Conservation (phyloP, 2,329 filamentous ascomycete genomes). For the Myriosclerotinia curreyana region DNA sequence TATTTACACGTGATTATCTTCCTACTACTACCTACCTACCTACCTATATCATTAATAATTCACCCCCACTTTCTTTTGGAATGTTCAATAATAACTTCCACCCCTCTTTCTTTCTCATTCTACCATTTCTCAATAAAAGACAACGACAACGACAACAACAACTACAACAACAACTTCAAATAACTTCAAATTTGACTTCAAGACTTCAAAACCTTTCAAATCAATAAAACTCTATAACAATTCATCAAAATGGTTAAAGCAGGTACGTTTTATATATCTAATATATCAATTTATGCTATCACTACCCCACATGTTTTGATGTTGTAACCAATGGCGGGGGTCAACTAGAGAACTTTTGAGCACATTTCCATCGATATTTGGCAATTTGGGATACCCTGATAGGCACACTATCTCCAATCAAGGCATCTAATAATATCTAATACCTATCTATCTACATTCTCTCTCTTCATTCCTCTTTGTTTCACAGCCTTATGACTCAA, state of each 20-base stretch:
- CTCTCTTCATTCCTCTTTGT: not conserved
- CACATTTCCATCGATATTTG: constrained; percentile 49
- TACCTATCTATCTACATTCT: constrained; percentile 7
- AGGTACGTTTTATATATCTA: constrained; percentile 58
- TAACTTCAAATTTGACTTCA: constrained; percentile 4
- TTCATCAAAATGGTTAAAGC: constrained; percentile 96
- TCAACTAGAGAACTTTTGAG: constrained; percentile 56
- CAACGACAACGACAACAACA: constrained; percentile 14
- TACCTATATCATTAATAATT: no score
- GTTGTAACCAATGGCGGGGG: constrained; percentile 35
- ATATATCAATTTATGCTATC: constrained; percentile 17
- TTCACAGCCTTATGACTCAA: not conserved
- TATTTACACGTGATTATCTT: not conserved
- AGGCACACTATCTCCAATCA: constrained; percentile 38
- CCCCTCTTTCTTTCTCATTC: constrained; percentile 17
- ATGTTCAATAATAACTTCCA: constrained; percentile 4
- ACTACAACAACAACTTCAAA: constrained; percentile 13
- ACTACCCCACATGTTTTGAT: constrained; percentile 18
- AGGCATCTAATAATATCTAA: constrained; percentile 41
- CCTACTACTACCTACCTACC: no score
- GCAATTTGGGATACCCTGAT: constrained; percentile 50
- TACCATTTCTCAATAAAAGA: constrained; percentile 7
- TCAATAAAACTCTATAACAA: constrained; percentile 34
- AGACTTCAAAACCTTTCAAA: constrained; percentile 3
- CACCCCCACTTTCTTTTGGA: constrained; percentile 18